Conservation (phyloP, 2,329 filamentous ascomycete species). For the Apiospora rasikravindrae region DNA sequence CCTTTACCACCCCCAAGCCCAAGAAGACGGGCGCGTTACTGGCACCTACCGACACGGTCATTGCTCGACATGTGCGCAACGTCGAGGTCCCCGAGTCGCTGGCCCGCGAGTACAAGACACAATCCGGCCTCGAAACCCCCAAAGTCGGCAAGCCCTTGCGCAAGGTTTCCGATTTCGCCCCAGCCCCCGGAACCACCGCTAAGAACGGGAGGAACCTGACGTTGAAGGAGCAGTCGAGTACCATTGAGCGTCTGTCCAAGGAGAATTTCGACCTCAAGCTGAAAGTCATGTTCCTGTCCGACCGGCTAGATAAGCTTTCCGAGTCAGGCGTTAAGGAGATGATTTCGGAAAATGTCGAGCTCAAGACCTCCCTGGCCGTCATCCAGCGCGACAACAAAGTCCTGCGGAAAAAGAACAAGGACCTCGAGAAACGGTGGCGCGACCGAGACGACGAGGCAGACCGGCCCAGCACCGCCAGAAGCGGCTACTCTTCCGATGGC, state of each 20-base stretch:
- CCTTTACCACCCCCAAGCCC: slow-evolving; percentile 74
- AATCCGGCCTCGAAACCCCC: slow-evolving; percentile 68
- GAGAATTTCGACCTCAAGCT: slow-evolving; percentile 98
- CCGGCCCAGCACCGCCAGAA: slow-evolving; percentile 64
- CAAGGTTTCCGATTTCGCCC: slow-evolving; percentile 59
- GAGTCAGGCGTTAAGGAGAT: slow-evolving; percentile 98
- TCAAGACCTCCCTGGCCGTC: slow-evolving; percentile 88
- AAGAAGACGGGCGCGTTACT: slow-evolving; percentile 58
- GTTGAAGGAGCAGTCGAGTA: slow-evolving; percentile 95
- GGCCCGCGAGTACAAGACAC: slow-evolving; percentile 82
- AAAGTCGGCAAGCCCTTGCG: slow-evolving; percentile 34
- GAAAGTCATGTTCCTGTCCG: slow-evolving; percentile 95
- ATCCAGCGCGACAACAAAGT: slow-evolving; percentile 90
- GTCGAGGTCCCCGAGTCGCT: slow-evolving; percentile 91
- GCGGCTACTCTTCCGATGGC: slow-evolving; percentile 61
- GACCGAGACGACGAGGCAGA: slow-evolving; percentile 60
- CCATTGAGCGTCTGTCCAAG: slow-evolving; percentile 93
- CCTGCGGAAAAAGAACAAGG: slow-evolving; percentile 79
- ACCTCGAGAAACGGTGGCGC: slow-evolving; percentile 81
- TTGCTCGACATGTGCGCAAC: slow-evolving; percentile 86
- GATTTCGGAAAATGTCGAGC: slow-evolving; percentile 95
- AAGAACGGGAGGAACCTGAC: slow-evolving; percentile 76
- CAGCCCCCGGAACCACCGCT: slow-evolving; percentile 53
- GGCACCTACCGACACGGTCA: slow-evolving; percentile 83
- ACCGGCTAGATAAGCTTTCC: slow-evolving; percentile 89